Evolutionary conservation across 441 rosid genomes (phyloP).

Genomic region (Capsella rubella): DNA sequence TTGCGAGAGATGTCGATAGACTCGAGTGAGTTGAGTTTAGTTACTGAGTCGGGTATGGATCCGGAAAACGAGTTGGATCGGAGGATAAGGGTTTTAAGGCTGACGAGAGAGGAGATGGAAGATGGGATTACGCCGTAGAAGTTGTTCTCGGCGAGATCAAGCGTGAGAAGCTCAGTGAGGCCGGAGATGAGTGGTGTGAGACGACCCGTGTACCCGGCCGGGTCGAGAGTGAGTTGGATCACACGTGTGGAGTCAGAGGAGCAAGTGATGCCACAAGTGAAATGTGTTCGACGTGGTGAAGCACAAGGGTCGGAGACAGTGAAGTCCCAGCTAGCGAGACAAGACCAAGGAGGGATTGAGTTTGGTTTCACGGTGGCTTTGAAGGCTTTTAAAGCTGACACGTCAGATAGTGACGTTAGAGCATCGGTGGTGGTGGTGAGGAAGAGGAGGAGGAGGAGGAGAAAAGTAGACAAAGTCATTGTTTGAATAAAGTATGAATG

Average conservation of each 20-base stretch:
- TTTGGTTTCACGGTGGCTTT: conserved; percentile 63
- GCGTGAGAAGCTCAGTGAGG: conserved; percentile 60
- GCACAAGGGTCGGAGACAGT: conserved; percentile 76
- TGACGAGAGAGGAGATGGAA: conserved; percentile 58
- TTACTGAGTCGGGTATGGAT: conserved; percentile 56
- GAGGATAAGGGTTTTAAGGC: conserved; percentile 62
- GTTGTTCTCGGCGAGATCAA: conserved; percentile 77
- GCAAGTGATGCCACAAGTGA: conserved; percentile 79
- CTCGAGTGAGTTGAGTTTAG: conserved; percentile 55
- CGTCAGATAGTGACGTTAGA: conserved; percentile 64
- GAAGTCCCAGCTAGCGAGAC: conserved; percentile 89
- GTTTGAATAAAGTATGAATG: conserved; percentile 19
- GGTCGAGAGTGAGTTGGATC: conserved; percentile 77
- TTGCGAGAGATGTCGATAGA: conserved; percentile 69
- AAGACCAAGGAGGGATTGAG: conserved; percentile 76
- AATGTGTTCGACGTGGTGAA: conserved; percentile 76
- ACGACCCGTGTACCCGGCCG: conserved; percentile 82
- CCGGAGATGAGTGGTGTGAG: conserved; percentile 68
- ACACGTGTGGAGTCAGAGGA: conserved; percentile 69
- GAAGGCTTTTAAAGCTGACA: conserved; percentile 77
- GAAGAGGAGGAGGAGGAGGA: neutral
- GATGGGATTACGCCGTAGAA: conserved; percentile 71
- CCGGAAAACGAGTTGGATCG: conserved; percentile 76
- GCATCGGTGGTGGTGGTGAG: conserved; percentile 37
- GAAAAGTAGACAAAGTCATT: conserved; percentile 28